These are phyloP conservation scores for Eucalyptus tenuipes DNA, from an alignment of 345 rosid species.

Conservation along the genomic window DNA sequence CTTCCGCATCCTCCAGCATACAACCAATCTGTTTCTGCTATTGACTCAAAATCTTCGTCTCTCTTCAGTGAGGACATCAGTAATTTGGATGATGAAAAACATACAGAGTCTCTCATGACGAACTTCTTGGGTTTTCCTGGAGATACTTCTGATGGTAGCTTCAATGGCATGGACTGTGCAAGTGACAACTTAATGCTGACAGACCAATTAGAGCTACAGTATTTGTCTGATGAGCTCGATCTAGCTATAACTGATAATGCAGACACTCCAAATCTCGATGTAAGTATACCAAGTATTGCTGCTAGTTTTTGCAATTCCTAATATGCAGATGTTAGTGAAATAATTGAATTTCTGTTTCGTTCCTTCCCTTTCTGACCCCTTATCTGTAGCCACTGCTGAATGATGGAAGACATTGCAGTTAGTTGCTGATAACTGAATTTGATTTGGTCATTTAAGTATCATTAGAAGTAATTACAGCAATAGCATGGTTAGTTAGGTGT, in stretches of 20 bases:
- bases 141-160: slow-evolving; percentile 41
- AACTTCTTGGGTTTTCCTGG: slow-evolving; percentile 39
- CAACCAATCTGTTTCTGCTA: slow-evolving; percentile 38
- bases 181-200: slow-evolving; percentile 29
- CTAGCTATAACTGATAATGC: slow-evolving; percentile 61
- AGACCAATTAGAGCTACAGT: slow-evolving; percentile 72
- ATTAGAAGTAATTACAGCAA: neutral
- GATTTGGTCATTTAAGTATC: neutral
- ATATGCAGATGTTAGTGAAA: neutral
- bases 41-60: slow-evolving; percentile 41
- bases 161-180: slow-evolving; percentile 28
- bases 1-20: slow-evolving; percentile 59
- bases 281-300: slow-evolving; percentile 15
- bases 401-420: neutral
- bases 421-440: neutral
- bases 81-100: slow-evolving; percentile 26
- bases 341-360: neutral
- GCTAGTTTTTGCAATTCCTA: neutral
- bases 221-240: slow-evolving; percentile 76
- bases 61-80: slow-evolving; percentile 37
- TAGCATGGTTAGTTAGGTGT: neutral
- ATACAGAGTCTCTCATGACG: slow-evolving; percentile 34
- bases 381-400: neutral
- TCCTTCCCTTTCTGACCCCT: neutral
- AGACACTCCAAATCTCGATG: slow-evolving; percentile 80